Conservation (phyloP, 2,329 filamentous ascomycete species). For the Colletotrichum musicola region DNA sequence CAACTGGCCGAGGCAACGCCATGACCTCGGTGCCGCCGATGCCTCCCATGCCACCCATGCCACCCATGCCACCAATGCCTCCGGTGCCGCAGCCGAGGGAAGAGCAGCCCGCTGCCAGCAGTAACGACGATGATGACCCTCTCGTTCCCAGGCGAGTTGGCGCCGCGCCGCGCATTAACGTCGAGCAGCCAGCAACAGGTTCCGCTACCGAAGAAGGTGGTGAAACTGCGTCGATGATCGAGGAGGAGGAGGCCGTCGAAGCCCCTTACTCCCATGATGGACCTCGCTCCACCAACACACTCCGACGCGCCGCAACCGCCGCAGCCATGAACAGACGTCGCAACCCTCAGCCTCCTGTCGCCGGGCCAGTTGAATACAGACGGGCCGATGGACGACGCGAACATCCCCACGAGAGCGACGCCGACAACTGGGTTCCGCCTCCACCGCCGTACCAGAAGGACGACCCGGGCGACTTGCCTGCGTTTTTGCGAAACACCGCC, state of each 20-base stretch:
- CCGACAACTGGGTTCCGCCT: constrained; percentile 89
- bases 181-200: constrained; percentile 22
- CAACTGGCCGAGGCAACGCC: constrained; percentile 43
- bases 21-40: constrained; percentile 42
- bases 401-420: constrained; percentile 87
- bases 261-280: constrained; percentile 79
- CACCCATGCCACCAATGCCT: constrained; percentile 45
- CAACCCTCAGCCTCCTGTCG: constrained; percentile 68
- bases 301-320: constrained; percentile 81
- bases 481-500: constrained; percentile 65
- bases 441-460: constrained; percentile 84
- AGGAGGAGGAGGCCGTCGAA: constrained; percentile 71
- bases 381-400: constrained; percentile 78
- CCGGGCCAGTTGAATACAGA: constrained; percentile 71
- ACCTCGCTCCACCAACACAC: constrained; percentile 76
- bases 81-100: constrained; percentile 39
- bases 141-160: constrained; percentile 64
- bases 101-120: constrained; percentile 42
- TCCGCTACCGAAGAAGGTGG: constrained; percentile 48
- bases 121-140: constrained; percentile 61
- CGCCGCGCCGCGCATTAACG: constrained; percentile 46
- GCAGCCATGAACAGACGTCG: constrained; percentile 79
- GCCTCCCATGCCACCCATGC: constrained; percentile 50
- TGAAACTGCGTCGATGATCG: constrained; percentile 62
- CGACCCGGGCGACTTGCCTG: constrained; percentile 68